Conservation (phyloP, 2,329 filamentous ascomycete species). For the Cercospora sojina region DNA sequence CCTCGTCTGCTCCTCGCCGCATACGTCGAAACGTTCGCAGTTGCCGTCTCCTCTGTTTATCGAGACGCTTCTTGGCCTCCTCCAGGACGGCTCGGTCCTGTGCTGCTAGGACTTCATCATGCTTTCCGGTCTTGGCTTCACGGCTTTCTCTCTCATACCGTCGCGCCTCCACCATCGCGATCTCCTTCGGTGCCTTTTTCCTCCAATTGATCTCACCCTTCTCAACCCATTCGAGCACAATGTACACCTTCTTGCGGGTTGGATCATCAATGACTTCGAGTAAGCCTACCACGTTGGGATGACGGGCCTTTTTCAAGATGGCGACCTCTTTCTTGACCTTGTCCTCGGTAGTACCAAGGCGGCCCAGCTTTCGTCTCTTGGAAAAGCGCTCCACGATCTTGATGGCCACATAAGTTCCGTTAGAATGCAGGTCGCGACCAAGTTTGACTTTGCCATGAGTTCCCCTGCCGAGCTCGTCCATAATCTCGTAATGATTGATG, state of each 20-base stretch:
- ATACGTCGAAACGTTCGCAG: conserved; percentile 37
- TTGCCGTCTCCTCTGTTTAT: conserved; percentile 43
- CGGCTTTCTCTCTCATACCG: conserved; percentile 67
- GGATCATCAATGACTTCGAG: conserved; percentile 98
- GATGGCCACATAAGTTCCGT: conserved; percentile 79
- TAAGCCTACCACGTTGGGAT: conserved; percentile 93
- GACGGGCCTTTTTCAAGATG: conserved; percentile 95
- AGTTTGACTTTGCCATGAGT: conserved; percentile 98
- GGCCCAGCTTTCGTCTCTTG: conserved; percentile 86
- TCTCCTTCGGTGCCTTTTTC: conserved; percentile 78
- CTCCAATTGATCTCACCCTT: conserved; percentile 93
- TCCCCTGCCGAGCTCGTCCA: conserved; percentile 91
- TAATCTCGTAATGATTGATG: conserved; percentile 97
- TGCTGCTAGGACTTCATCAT: conserved; percentile 43
- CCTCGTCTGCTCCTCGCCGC: conserved; percentile 33
- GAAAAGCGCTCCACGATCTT: conserved; percentile 98
- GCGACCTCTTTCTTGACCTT: conserved; percentile 95
- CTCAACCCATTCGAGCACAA: conserved; percentile 93
- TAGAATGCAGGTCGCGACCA: conserved; percentile 70
- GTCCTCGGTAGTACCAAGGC: conserved; percentile 66
- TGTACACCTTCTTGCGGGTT: conserved; percentile 95
- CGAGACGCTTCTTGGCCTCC: conserved; percentile 58
- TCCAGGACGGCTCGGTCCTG: conserved; percentile 49
- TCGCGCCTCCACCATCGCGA: conserved; percentile 78
- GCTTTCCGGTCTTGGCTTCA: conserved; percentile 47